phyloP scores from a whole-genome alignment of 331 rosid species.

The Quercus lobata region DNA sequence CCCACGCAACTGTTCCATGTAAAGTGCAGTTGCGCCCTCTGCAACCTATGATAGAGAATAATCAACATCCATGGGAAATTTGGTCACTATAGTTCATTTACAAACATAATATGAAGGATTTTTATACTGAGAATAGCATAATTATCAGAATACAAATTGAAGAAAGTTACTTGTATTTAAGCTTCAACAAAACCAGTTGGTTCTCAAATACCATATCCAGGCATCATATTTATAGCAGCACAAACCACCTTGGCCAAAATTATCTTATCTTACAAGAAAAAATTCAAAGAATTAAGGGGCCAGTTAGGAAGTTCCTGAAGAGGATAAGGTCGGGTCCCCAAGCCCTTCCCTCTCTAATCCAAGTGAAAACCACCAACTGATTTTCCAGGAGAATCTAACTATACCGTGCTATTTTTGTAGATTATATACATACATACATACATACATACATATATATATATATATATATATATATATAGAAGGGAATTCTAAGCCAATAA shows the following conservation, averaged over 20 bases:
- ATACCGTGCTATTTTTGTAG: background rate
- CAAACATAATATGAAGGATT: background rate
- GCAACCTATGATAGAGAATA: slow-evolving; percentile 60
- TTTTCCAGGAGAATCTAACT: background rate
- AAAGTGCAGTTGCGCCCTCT: slow-evolving; percentile 92
- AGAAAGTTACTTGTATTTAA: background rate
- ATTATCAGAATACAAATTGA: background rate
- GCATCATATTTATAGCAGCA: background rate
- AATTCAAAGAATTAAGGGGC: background rate
- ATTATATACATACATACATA: no score
- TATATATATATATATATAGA: no score
- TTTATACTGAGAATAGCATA: background rate
- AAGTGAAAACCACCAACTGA: background rate
- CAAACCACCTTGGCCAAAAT: background rate
- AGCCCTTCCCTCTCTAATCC: background rate
- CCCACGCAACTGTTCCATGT: slow-evolving; percentile 85
- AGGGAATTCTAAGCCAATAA: background rate
- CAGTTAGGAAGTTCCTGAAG: background rate
- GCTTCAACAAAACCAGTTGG: background rate
- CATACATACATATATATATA: no score
- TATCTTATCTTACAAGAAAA: background rate
- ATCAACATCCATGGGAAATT: background rate
- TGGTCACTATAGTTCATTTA: background rate
- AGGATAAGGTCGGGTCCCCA: background rate
- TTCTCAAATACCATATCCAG: background rate